Conservation (phyloP, 257 asterid species). For the Solanum tarapatanum region DNA sequence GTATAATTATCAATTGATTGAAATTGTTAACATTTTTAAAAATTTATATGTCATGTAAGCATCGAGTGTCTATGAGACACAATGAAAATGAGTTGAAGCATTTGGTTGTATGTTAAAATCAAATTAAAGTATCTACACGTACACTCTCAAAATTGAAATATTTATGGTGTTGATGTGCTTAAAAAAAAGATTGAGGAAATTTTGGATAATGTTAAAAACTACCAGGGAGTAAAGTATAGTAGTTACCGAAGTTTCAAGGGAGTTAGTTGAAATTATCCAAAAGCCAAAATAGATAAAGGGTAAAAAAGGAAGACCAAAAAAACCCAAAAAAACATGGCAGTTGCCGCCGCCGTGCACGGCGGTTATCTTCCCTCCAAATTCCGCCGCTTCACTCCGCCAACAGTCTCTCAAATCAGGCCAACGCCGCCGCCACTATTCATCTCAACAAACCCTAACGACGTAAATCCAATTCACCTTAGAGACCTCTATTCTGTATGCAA, state of each 20-base stretch:
- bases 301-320: too few relatives aligned
- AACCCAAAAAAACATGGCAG: slow-evolving; percentile 28
- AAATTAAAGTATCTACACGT: too few relatives aligned
- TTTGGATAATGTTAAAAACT: neutral
- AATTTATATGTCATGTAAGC: neutral
- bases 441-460: slow-evolving; percentile 53
- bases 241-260: neutral
- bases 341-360: slow-evolving; percentile 32
- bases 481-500: slow-evolving; percentile 63
- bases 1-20: neutral
- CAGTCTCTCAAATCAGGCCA: slow-evolving; percentile 1
- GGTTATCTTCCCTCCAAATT: slow-evolving; percentile 44
- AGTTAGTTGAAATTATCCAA: neutral
- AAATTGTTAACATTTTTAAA: neutral
- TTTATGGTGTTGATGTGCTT: neutral
- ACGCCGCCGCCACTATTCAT: slow-evolving; percentile 42
- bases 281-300: too few relatives aligned
- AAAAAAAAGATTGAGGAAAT: neutral
- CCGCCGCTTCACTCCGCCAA: slow-evolving; percentile 17
- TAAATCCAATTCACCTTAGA: slow-evolving; percentile 33
- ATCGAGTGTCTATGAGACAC: too few relatives aligned
- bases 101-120: too few relatives aligned
- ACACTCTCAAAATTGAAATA: neutral
- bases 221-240: neutral
- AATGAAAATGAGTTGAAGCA: neutral